These are phyloP conservation scores for Chlorella sp. DNA, from an alignment of 139 green algal genomes.

Conservation along the genomic window DNA sequence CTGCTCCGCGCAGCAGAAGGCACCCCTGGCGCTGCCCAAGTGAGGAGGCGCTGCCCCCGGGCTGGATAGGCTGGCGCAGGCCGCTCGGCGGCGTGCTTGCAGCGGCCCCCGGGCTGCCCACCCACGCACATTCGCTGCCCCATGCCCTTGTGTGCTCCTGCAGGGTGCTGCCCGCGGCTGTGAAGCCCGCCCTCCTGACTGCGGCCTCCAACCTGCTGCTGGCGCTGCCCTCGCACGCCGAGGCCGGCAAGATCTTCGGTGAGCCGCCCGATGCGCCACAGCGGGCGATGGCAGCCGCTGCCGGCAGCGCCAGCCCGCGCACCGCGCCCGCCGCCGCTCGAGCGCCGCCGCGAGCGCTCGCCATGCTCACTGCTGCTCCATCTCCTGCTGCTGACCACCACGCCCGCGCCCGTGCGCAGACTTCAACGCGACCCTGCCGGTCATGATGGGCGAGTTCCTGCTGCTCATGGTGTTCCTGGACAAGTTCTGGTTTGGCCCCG, in stretches of 20 bases:
- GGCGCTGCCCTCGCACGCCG: constrained; percentile 74
- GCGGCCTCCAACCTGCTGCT: constrained; percentile 73
- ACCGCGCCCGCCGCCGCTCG: not conserved
- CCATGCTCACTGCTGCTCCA: not conserved
- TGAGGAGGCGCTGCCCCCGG: not conserved
- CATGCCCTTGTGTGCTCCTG: not conserved
- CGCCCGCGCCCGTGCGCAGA: constrained; percentile 44
- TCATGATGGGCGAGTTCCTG: constrained; percentile 87
- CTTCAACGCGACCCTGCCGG: constrained; percentile 81
- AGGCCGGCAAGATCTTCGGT: constrained; percentile 77
- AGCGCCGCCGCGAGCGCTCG: not conserved
- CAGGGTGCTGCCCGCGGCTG: constrained; percentile 50
- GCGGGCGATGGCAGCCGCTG: not conserved
- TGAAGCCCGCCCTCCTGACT: constrained; percentile 61
- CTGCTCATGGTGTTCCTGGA: constrained; percentile 94
- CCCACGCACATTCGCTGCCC: no score
- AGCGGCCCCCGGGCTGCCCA: no score
- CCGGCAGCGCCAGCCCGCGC: not conserved
- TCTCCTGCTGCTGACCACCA: not conserved
- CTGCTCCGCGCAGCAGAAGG: constrained; percentile 6
- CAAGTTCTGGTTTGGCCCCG: constrained; percentile 91
- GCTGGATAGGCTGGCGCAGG: not conserved
- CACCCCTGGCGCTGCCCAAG: not conserved
- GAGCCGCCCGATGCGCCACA: not conserved
- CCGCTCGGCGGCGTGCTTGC: no score